Conservation (phyloP, 2,329 filamentous ascomycete species). For the Balansia obtecta region DNA sequence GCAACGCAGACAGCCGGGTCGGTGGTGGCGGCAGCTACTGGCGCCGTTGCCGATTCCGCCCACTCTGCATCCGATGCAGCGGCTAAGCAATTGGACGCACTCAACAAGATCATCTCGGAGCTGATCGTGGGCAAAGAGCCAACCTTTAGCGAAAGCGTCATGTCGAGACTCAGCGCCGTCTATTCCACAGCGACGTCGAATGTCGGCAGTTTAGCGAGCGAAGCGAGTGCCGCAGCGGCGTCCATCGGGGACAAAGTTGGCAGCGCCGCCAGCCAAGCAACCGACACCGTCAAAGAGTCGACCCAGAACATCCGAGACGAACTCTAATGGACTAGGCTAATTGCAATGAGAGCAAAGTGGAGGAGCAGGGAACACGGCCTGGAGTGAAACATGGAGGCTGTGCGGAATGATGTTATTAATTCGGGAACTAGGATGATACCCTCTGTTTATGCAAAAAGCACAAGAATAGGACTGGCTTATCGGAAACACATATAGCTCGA, state of each 20-base stretch:
- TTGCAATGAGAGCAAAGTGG: not conserved
- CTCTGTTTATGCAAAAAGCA: not conserved
- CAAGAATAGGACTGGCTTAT: too few relatives aligned
- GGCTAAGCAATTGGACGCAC: conserved; percentile 52
- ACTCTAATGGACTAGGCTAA: conserved; percentile 17
- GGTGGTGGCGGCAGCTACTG: conserved; percentile 50
- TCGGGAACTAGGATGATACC: not conserved
- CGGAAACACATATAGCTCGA: too few relatives aligned
- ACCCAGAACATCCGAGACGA: conserved; percentile 27
- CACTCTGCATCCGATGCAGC: conserved; percentile 47
- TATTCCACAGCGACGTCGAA: conserved; percentile 56
- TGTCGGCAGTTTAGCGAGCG: conserved; percentile 29
- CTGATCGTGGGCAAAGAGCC: conserved; percentile 67
- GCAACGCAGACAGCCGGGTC: conserved; percentile 35
- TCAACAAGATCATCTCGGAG: conserved; percentile 64
- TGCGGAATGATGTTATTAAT: not conserved
- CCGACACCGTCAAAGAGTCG: conserved; percentile 29
- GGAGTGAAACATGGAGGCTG: not conserved
- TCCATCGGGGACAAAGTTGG: conserved; percentile 23
- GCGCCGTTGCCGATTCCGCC: conserved; percentile 22
- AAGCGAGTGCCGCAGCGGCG: conserved; percentile 21
- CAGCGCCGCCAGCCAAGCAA: conserved; percentile 27
- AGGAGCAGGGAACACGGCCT: not conserved
- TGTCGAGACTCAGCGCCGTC: conserved; percentile 56
- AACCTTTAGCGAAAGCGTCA: conserved; percentile 69